Conservation (phyloP, 2,329 filamentous ascomycete genomes). For the Claviceps africana region DNA sequence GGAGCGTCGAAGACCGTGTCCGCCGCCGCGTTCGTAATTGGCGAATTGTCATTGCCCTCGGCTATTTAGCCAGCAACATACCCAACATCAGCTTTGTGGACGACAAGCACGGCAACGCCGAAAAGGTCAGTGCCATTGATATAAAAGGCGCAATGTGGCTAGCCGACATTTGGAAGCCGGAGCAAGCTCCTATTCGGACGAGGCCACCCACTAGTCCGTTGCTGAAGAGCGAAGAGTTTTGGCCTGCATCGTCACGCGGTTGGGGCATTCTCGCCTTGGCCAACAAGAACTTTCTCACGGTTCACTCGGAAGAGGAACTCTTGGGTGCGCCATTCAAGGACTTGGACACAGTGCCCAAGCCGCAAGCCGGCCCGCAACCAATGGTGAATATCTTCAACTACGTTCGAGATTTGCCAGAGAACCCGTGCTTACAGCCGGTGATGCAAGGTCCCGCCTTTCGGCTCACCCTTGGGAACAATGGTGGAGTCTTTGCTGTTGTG, state of each 20-base stretch:
- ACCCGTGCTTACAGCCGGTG: constrained; percentile 13
- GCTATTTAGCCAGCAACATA: constrained; percentile 28
- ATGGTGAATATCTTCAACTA: constrained; percentile 15
- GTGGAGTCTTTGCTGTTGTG: not conserved
- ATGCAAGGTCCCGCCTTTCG: not conserved
- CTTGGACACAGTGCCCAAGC: constrained; percentile 10
- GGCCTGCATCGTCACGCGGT: constrained; percentile 19
- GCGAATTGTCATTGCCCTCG: constrained; percentile 33
- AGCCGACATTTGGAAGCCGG: constrained; percentile 35
- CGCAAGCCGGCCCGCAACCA: constrained; percentile 2
- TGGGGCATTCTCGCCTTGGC: constrained; percentile 37
- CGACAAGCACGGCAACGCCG: constrained; percentile 30
- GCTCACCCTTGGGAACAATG: not conserved
- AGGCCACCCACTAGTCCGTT: constrained; percentile 5
- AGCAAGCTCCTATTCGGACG: constrained; percentile 15
- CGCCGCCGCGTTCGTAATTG: constrained; percentile 31
- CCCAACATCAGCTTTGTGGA: constrained; percentile 39
- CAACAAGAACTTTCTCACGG: constrained; percentile 27
- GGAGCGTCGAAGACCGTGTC: constrained; percentile 18
- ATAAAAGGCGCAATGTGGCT: constrained; percentile 35
- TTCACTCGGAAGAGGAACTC: constrained; percentile 20
- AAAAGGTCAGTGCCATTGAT: constrained; percentile 37
- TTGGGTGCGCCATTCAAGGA: constrained; percentile 15
- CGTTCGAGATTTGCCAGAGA: constrained; percentile 15
- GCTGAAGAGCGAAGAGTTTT: constrained; percentile 18